Evolutionary conservation across 192 early-diverging fungal species (phyloP).

Genomic region (Endogone sp.): DNA sequence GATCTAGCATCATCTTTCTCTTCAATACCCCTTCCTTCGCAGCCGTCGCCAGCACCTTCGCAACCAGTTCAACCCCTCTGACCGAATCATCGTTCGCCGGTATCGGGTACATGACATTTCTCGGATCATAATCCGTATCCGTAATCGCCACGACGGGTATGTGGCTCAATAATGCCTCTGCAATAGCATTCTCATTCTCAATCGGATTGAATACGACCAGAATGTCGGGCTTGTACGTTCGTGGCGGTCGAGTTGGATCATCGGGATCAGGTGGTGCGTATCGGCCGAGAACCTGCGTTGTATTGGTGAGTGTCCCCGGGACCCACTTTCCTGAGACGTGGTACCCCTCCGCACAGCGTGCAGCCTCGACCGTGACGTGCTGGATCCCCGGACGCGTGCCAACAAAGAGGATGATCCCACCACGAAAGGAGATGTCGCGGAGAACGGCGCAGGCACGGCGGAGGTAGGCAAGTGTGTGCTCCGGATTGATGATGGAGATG

Average conservation of each 20-base stretch:
- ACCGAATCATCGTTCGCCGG: conserved; percentile 93
- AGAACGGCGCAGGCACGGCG: conserved; percentile 76
- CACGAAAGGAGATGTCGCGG: conserved; percentile 63
- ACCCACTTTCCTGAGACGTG: conserved; percentile 80
- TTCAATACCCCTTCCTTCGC: conserved; percentile 56
- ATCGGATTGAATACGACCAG: conserved; percentile 79
- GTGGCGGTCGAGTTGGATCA: conserved; percentile 29
- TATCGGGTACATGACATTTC: conserved; percentile 82
- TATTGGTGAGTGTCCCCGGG: conserved; percentile 87
- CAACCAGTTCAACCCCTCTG: conserved; percentile 71
- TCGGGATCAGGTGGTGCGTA: conserved; percentile 44
- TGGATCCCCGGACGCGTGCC: conserved; percentile 71
- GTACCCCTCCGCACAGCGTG: conserved; percentile 68
- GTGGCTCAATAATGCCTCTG: conserved; percentile 69
- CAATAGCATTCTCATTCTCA: conserved; percentile 77
- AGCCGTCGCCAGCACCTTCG: conserved; percentile 73
- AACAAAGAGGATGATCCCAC: conserved; percentile 84
- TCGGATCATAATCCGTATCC: conserved; percentile 90
- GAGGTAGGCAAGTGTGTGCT: conserved; percentile 82
- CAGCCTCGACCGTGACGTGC: conserved; percentile 73
- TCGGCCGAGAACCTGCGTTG: conserved; percentile 62
- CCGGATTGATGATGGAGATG: conserved; percentile 91
- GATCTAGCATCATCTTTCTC: conserved; percentile 29
- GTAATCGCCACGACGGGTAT: conserved; percentile 89
- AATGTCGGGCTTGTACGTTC: conserved; percentile 72